These are phyloP conservation scores for Penicillium sp. DNA, from an alignment of 2,329 filamentous ascomycete genomes.

Conservation along the genomic window DNA sequence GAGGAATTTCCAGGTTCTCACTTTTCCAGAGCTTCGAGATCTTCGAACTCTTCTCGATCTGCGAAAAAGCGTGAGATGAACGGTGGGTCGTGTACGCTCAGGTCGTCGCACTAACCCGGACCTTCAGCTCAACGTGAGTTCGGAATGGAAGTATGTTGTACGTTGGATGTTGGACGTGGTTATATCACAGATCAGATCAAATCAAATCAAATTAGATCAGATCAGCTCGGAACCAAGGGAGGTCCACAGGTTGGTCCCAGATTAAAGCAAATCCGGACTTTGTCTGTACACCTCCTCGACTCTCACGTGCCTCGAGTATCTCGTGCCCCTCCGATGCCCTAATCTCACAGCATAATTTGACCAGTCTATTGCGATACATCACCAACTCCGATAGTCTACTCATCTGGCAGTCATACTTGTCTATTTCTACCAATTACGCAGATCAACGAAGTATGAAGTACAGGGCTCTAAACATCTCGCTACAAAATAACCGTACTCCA, in stretches of 20 bases:
- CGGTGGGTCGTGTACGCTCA: conserved; percentile 13
- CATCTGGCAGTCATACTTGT: neutral
- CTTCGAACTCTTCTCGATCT: neutral
- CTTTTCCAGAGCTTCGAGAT: neutral
- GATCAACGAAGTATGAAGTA: neutral
- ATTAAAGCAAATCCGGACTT: neutral
- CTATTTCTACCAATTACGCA: neutral
- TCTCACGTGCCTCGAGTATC: neutral
- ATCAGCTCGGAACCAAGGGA: neutral
- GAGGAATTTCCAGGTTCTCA: neutral
- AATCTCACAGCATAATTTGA: neutral
- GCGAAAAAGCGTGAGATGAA: conserved; percentile 6
- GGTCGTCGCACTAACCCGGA: conserved; percentile 1
- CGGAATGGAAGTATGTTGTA: neutral
- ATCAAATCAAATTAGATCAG: too few relatives aligned
- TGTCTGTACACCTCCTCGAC: neutral
- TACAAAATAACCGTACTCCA: neutral
- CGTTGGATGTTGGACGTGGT: neutral
- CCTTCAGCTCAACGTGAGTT: neutral
- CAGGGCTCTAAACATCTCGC: neutral
- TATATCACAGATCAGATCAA: neutral
- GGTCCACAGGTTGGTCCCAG: neutral
- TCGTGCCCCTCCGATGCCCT: neutral
- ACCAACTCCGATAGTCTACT: neutral
- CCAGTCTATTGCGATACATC: neutral